Evolutionary conservation across 2,329 filamentous ascomycete genomes (phyloP), one percentile per base, ranked within the genome.

Genomic region (Colletotrichum camelliae): DNA sequence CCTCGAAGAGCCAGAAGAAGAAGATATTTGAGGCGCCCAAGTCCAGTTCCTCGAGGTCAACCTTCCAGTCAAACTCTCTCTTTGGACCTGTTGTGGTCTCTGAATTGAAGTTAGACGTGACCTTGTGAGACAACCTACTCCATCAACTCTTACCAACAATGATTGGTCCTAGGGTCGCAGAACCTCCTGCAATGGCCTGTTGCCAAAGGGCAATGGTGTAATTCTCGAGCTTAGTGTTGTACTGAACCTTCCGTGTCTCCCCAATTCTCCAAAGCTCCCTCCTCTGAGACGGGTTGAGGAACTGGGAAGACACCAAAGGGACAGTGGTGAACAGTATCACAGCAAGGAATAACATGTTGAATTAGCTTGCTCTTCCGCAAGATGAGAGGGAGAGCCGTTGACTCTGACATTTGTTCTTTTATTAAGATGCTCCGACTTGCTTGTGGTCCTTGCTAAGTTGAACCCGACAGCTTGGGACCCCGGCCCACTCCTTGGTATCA

Each of bases 181-280:
- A 68, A 3, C 52, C 64, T 15, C 70, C 58, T 2, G 55, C 48
- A 3, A 58, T 27, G 18, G 48, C 67, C 43, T 81, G 72, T 16
- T 82, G 81, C 77, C 78, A 81, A 8, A 82, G n/a, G 9, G 77
- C 77, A 69, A 82, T 79, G 15, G 77, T 77, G 75, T 81, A 82
- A 29, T 77, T 76, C 8, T 55, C 72, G 52, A 78, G 78, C 4
- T 62, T 75, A 2, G 80, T 81, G 15, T 78, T 79, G 62, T 78
- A 81, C 21, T 75, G 71, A 62, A 82, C 77, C 5, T 72, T 79
- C 57, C 80, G 65, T 39, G 64, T 75, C 24, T 77, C 58, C n/a
- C 69, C 68, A 6, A 67, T 62, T 27, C 39, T 72, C 69, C 68
- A 72, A 5, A 33, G 12, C 13, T 64, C 39, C 21, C 62, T 52